Evolutionary conservation across 495 filamentous ascomycete genomes (phyloP).

Genomic region (Penicillium desertorum): DNA sequence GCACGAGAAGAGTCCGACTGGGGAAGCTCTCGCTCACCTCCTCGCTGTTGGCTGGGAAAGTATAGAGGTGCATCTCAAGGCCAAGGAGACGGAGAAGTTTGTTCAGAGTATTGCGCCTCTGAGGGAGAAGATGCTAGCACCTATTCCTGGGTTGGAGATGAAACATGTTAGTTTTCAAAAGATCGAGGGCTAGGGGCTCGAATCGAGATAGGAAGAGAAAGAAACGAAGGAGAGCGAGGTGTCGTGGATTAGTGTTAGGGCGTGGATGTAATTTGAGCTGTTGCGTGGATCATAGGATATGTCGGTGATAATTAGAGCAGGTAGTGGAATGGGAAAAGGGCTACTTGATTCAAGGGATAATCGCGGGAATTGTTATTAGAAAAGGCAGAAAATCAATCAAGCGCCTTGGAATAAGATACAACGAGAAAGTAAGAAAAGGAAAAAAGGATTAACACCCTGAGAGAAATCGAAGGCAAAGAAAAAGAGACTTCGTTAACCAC

Average conservation of each 20-base stretch:
- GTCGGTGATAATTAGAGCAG: conserved; percentile 11
- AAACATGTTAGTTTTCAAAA: conserved; percentile 45
- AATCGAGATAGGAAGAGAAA: neutral
- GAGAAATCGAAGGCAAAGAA: conserved; percentile 20
- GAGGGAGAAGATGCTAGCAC: conserved; percentile 36
- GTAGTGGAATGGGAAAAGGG: conserved; percentile 11
- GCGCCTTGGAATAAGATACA: conserved; percentile 48
- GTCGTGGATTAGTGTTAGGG: conserved; percentile 2
- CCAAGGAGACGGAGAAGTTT: conserved; percentile 49
- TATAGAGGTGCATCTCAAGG: conserved; percentile 51
- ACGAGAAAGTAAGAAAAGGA: conserved; percentile 30
- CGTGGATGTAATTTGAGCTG: conserved; percentile 2
- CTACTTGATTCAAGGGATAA: conserved; percentile 21
- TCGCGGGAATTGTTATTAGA: conserved; percentile 30
- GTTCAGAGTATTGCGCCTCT: conserved; percentile 37
- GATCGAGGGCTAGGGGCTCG: conserved; percentile 18
- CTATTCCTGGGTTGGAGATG: conserved; percentile 41
- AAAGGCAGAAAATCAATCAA: conserved; percentile 23
- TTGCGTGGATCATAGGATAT: conserved; percentile 4
- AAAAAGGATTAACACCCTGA: conserved; percentile 24
- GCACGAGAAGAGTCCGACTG: conserved; percentile 37
- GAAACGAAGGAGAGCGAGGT: neutral
- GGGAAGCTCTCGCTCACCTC: conserved; percentile 40
- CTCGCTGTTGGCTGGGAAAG: conserved; percentile 55
- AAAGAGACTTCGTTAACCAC: conserved; percentile 37